Evolutionary conservation across 371 early-diverging fungal genomes (phyloP), one percentile per base, ranked within the genome.

Genomic region (Mucor mucedo): DNA sequence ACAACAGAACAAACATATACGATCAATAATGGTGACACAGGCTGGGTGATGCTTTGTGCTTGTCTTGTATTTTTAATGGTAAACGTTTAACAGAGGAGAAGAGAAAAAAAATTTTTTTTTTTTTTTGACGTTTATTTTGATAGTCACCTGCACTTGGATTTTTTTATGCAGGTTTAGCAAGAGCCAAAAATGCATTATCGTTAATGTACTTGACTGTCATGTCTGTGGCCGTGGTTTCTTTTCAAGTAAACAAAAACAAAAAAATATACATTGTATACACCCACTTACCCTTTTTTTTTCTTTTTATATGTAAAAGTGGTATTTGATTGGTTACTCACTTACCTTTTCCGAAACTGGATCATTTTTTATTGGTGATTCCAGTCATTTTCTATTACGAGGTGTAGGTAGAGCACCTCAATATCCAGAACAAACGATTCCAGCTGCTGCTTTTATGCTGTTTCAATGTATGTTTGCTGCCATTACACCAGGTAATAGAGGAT

Each of bases 121-220:
- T 33, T 39, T 35, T 48, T 10, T 39, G 39, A 40, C 35, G 21
- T 28, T 58, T n/a, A 7, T 47, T 8, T 14, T 13, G 27, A 55
- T 11, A 81, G 82, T 77, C 84, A 13, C 91, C 91, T 5, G 91
- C 88, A 6, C 78, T 89, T 5, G 91, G 92, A 38, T 85, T 87
- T 66, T 93, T 93, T 67, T 94, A 95, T 78, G 86, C 92, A 58
- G 95, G 95, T 33, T 82, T 94, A 80, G 87, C 91, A 13, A 83
- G 93, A 35, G 84, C 83, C 67, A 91, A 91, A 70, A 87, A 90
- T 64, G 92, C 93, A 14, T 78, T 93, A 29, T 90, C 93, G 11
- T 75, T 93, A 14, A 90, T 95, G 72, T 88, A 94, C 69, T 76
- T 92, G n/a, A 86, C 88, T 32, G 80, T 93, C 72, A 70, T 94